Evolutionary conservation across 2,329 filamentous ascomycete species (phyloP).

Genomic region (Colletotrichum sp.): DNA sequence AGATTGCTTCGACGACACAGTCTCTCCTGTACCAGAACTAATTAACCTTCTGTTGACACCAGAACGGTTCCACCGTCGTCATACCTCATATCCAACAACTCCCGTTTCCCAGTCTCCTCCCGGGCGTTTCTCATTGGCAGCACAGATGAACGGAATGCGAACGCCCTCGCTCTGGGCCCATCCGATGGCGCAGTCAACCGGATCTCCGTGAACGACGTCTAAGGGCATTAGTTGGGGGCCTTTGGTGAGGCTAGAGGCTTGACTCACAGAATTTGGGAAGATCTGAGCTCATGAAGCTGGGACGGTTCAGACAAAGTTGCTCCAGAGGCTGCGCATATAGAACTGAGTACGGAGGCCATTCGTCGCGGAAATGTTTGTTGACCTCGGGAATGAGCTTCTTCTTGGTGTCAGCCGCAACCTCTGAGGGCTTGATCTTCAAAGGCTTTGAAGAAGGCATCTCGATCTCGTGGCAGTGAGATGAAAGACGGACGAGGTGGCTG

Average conservation of each 20-base stretch:
- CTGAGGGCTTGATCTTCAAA: slow-evolving; percentile 66
- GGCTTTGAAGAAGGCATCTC: slow-evolving; percentile 31
- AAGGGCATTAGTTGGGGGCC: not conserved
- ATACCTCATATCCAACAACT: slow-evolving; percentile 44
- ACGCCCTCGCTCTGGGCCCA: slow-evolving; percentile 24
- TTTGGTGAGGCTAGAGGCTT: not conserved
- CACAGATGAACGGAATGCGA: slow-evolving; percentile 70
- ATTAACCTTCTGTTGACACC: not conserved
- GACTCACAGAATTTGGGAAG: slow-evolving; percentile 19
- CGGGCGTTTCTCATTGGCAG: slow-evolving; percentile 76
- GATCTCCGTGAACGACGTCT: slow-evolving; percentile 24
- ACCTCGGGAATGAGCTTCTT: slow-evolving; percentile 70
- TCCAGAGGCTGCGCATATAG: slow-evolving; percentile 57
- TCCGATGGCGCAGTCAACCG: slow-evolving; percentile 9
- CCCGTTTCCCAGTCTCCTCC: slow-evolving; percentile 82
- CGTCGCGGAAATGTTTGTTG: slow-evolving; percentile 56
- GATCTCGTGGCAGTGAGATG: not conserved
- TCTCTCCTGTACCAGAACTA: slow-evolving; percentile 58
- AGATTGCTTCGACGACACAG: slow-evolving; percentile 77
- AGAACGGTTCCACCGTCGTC: not conserved
- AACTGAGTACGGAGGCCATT: slow-evolving; percentile 63
- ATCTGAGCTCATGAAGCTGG: slow-evolving; percentile 12
- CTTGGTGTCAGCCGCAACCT: slow-evolving; percentile 77
- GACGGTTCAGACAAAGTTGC: slow-evolving; percentile 47
- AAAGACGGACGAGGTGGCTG: not conserved